These are phyloP conservation scores for Fusarium scirpi DNA, from an alignment of 2,329 filamentous ascomycete genomes.

Conservation along the genomic window DNA sequence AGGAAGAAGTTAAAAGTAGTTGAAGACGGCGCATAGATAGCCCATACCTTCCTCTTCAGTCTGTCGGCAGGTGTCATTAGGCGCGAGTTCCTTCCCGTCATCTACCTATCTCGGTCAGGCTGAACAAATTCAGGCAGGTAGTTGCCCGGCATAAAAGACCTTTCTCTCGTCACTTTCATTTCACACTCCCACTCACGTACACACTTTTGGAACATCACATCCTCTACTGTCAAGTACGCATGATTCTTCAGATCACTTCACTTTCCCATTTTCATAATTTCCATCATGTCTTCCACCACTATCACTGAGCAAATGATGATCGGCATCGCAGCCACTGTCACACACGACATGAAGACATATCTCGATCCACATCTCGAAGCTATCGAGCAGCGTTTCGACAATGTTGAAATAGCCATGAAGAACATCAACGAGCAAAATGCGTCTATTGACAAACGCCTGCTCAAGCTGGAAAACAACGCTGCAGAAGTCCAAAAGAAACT, in stretches of 20 bases:
- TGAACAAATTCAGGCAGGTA: background rate
- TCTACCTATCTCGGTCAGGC: background rate
- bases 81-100: background rate
- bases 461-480: background rate
- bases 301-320: background rate
- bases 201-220: background rate
- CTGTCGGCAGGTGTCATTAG: background rate
- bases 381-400: background rate
- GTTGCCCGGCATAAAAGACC: background rate
- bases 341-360: background rate
- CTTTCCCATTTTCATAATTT: background rate
- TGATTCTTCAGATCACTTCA: background rate
- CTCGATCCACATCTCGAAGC: background rate
- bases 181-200: background rate
- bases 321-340: background rate
- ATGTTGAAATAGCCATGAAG: background rate
- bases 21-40: background rate
- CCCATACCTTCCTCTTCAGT: background rate
- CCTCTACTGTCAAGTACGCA: background rate
- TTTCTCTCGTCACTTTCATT: background rate
- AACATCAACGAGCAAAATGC: background rate
- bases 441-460: background rate
- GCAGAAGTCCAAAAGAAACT: background rate
- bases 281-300: background rate
- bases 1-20: background rate